Percentiles rank a stretch among this genome's conserved stretches.
phyloP scores from a whole-genome alignment of 148 eudicot genomes.

The Nepenthes gracilis region DNA sequence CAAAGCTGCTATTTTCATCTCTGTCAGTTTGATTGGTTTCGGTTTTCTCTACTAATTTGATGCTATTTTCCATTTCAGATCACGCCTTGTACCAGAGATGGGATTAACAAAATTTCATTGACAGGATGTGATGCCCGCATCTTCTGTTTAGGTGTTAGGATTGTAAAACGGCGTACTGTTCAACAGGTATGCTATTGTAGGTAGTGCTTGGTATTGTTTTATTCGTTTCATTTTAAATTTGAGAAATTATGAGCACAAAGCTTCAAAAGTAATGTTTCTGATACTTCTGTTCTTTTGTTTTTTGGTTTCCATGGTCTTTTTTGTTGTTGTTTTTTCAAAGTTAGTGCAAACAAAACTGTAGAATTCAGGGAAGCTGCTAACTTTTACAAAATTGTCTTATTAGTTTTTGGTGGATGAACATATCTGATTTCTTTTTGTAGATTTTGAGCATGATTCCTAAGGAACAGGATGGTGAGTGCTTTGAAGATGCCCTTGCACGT shows the following conservation, averaged over 20 bases:
- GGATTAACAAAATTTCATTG: slow-evolving; percentile 58
- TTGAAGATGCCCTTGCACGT: slow-evolving; percentile 62
- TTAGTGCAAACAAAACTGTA: no score
- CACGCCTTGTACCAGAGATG: slow-evolving; percentile 46
- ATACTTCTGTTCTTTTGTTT: no score
- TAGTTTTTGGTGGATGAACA: no score
- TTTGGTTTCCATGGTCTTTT: no score
- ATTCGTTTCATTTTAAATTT: no score
- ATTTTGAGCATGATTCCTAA: slow-evolving; percentile 49
- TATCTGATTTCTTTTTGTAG: slow-evolving; percentile 13
- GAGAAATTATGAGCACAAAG: no score
- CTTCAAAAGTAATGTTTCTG: no score
- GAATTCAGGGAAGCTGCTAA: no score
- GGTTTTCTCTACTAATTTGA: slow-evolving; percentile 7
- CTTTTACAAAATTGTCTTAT: no score
- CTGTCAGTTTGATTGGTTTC: background rate
- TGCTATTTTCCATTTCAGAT: slow-evolving; percentile 36
- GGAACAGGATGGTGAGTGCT: slow-evolving; percentile 53
- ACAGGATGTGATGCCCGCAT: slow-evolving; percentile 61
- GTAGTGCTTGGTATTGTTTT: background rate
- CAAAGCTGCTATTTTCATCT: background rate
- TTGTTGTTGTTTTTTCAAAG: no score
- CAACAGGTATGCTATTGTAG: slow-evolving; percentile 36
- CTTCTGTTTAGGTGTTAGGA: slow-evolving; percentile 62
- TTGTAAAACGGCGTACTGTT: slow-evolving; percentile 47